Base-by-base conservation (phyloP, 2,329 filamentous ascomycete genomes). In the Endocalyx cinctus region DNA sequence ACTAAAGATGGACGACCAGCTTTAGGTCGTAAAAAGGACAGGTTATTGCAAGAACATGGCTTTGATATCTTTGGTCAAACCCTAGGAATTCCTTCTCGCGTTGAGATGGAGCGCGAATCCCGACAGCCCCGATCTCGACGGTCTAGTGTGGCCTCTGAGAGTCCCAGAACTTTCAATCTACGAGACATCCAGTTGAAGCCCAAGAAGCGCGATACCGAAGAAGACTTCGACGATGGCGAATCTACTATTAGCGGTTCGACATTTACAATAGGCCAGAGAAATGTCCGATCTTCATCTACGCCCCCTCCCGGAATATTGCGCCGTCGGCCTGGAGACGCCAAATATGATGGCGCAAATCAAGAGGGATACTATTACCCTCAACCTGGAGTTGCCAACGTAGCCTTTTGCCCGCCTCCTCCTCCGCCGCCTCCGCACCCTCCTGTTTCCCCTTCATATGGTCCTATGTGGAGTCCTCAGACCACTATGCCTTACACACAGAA, bases 21-120 rank as follows among this genome's bases (percentile, higher is more conserved):
- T 10, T 25, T 51, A 8, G 47, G 43, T 22, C 50, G 52, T 10
- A 54, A 50, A 32, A 55, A 50, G 33, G 25, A 31, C 16, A 45
- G 30, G 7, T 35, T 50, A 10, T 25, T 51, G 13, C 30, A 44
- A 38, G 44, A 51, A 25, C 38, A 35, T 16, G 52, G 47, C 8
- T 53, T 54, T 17, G 51, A 51, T 31, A 28, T 51, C 6, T 34
- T 54, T 2, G 46, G 45, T 27, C 43, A 55, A 18, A 42, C 30
- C 30, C 38, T 55, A 10, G 49, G 49, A 10, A 32, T 52, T 17
- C 42, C 47, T 12, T 54, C 50, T 27, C 48, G 47, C 15, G 33
- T 25, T 10, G 45, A 52, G 12, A 42, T 44, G 17, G 46, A 54
- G 28, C 38, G 33, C 20, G 33, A 23, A 11, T 16, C 25, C n/a